Conservation (phyloP, 2,329 filamentous ascomycete genomes). For the Aspergillus caelatus region DNA sequence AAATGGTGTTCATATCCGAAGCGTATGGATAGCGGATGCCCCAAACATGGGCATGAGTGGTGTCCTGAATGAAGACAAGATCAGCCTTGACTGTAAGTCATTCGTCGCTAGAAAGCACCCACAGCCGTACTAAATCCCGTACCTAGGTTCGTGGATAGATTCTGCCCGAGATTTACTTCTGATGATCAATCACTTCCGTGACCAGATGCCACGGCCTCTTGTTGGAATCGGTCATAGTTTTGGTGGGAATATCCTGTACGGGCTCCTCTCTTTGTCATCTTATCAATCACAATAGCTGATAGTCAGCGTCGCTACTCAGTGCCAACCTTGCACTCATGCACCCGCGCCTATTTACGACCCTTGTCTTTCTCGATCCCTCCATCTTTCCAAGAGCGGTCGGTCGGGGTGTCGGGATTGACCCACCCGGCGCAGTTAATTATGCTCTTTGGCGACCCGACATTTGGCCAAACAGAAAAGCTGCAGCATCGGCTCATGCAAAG, state of each 20-base stretch:
- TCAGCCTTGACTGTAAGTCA: slow-evolving; percentile 13
- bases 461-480: slow-evolving; percentile 13
- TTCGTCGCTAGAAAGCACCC: not conserved
- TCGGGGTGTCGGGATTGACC: not conserved
- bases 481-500: not conserved
- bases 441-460: slow-evolving; percentile 9
- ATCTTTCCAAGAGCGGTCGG: slow-evolving; percentile 3
- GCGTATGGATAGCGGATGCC: slow-evolving; percentile 17
- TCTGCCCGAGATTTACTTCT: slow-evolving; percentile 20
- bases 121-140: not conserved
- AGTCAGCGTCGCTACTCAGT: not conserved
- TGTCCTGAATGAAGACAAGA: slow-evolving; percentile 15
- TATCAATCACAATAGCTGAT: not conserved
- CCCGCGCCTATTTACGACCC: slow-evolving; percentile 8
- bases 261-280: too few species aligned
- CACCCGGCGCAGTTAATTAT: slow-evolving; percentile 5
- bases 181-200: slow-evolving; percentile 21
- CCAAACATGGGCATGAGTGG: slow-evolving; percentile 14
- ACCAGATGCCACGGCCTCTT: slow-evolving; percentile 20
- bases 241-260: slow-evolving; percentile 5
- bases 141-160: slow-evolving; percentile 17
- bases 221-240: slow-evolving; percentile 23
- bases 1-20: slow-evolving; percentile 5
- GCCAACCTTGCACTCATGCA: slow-evolving; percentile 8
- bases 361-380: slow-evolving; percentile 16